Percentiles rank a stretch among this genome's conserved stretches.
phyloP scores from a whole-genome alignment of 805 yeast genomes.

The Saccharomyces cerevisiae region DNA sequence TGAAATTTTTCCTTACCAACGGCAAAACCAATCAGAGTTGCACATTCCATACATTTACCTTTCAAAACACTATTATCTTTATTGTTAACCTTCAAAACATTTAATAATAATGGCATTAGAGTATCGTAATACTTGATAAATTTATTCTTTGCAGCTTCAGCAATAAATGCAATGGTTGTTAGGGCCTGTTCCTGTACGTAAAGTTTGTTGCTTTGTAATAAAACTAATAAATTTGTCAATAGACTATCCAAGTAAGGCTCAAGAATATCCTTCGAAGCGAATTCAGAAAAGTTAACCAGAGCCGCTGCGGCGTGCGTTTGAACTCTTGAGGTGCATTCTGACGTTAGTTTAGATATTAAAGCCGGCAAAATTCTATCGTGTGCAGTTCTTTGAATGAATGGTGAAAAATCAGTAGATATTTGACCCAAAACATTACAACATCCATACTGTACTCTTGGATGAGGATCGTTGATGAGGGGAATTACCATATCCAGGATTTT shows the following conservation, averaged over 20 bases:
- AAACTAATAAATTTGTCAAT: constrained; percentile 60
- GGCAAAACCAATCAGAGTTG: constrained; percentile 87
- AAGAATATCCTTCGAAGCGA: constrained; percentile 74
- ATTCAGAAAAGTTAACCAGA: constrained; percentile 87
- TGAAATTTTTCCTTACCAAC: constrained; percentile 87
- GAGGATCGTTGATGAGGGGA: constrained; percentile 78
- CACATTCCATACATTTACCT: constrained; percentile 93
- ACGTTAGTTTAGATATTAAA: constrained; percentile 68
- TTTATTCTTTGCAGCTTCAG: constrained; percentile 87
- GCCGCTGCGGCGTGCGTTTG: constrained; percentile 99
- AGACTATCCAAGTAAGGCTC: constrained; percentile 90
- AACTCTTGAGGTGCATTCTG: constrained; percentile 75
- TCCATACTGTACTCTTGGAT: constrained; percentile 93
- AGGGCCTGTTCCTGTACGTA: constrained; percentile 96
- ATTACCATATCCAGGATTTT: constrained; percentile 74
- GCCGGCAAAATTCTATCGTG: constrained; percentile 81
- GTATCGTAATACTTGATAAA: constrained; percentile 90
- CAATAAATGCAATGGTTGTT: constrained; percentile 93
- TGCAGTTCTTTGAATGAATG: constrained; percentile 70
- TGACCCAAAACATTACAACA: constrained; percentile 96
- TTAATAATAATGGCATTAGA: constrained; percentile 78
- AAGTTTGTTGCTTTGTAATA: constrained; percentile 77
- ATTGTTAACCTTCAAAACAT: constrained; percentile 70
- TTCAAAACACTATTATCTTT: constrained; percentile 71
- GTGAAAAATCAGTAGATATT: constrained; percentile 93